These are phyloP conservation scores for Leccinum subgranulosum DNA, from an alignment of 768 basidiomycete genomes.

Conservation along the genomic window DNA sequence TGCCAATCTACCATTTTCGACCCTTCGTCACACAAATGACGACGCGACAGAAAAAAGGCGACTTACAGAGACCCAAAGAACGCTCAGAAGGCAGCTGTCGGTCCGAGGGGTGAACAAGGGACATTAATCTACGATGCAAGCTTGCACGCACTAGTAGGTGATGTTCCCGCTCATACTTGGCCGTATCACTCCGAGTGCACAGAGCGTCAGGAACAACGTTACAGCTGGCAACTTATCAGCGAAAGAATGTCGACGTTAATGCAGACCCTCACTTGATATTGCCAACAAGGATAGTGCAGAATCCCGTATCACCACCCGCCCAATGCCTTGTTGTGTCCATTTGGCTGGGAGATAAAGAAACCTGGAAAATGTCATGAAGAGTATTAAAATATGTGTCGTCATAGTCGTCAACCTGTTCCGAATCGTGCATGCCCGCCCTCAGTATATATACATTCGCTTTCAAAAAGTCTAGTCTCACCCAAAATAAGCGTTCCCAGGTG, in stretches of 20 bases:
- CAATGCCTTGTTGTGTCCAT: constrained; percentile 2
- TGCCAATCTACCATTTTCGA: constrained; percentile 8
- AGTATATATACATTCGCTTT: background rate
- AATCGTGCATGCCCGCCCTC: background rate
- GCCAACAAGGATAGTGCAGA: constrained; percentile 4
- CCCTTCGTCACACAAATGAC: background rate
- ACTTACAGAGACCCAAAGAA: constrained; percentile 21
- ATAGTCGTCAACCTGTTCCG: constrained; percentile 14
- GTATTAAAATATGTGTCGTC: constrained; percentile 9
- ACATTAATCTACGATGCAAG: background rate
- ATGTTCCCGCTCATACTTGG: constrained; percentile 18
- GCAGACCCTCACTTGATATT: constrained; percentile 12
- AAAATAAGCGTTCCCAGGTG: background rate
- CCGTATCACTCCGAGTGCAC: constrained; percentile 8
- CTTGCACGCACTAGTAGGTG: constrained; percentile 14
- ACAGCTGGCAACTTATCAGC: background rate
- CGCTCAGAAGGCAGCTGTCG: constrained; percentile 18
- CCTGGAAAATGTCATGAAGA: constrained; percentile 20
- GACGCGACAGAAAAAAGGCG: background rate
- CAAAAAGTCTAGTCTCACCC: background rate
- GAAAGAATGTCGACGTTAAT: background rate
- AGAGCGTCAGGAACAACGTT: constrained; percentile 20
- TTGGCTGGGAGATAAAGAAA: constrained; percentile 11
- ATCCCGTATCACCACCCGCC: constrained; percentile 18
- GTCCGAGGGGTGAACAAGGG: background rate